Base-by-base conservation (phyloP, 2,329 filamentous ascomycete genomes). In the Fusarium piperis region DNA sequence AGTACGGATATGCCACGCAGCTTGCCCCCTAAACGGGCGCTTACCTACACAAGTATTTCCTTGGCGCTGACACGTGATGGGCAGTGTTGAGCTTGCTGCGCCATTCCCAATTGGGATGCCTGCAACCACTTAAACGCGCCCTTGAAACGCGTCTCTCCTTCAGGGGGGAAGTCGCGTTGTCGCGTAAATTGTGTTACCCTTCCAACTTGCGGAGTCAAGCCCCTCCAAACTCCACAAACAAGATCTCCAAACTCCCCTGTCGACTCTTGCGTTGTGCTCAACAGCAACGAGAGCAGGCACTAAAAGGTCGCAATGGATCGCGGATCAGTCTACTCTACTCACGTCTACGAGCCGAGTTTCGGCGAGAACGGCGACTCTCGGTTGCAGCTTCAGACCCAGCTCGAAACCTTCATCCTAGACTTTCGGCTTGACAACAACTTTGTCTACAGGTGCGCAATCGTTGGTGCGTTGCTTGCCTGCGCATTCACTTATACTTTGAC, bases 381-480 rank as follows among this genome's bases (percentile, higher is more conserved):
- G 65, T 86, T 89, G 28, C 90, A 94, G 78, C 86, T 95, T 56
- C 94, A 96, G 80, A 88, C 89, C 65, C 91, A 94, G 79, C 89
- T 99, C 67, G 91, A 96, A 78, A 92, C 94, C 68, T 99, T 99
- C 81, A 92, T 99, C 72, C 90, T 98, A 64, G 93, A 95, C 75
- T 99, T 98, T 80, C 91, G 95, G 78, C 89, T 98, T 44, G 95
- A 98, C 82, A 97, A 97, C 82, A 89, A 92, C 78, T 98, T 97
- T 83, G 91, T 98, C 78, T 99, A 98, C 88, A 90, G 94, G 94
- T 95, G 83, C 68, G 52, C 62, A 32, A 35, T 11, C 23, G n/a
- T 28, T 13, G n/a, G 20, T 18, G n/a, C 18, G 11, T 23, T 6
- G 10, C 8, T 23, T 7, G 10, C 8, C 44, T 15, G 8, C 38